Evolutionary conservation across 2,329 filamentous ascomycete genomes (phyloP).

Genomic region (Alternaria arbusti): DNA sequence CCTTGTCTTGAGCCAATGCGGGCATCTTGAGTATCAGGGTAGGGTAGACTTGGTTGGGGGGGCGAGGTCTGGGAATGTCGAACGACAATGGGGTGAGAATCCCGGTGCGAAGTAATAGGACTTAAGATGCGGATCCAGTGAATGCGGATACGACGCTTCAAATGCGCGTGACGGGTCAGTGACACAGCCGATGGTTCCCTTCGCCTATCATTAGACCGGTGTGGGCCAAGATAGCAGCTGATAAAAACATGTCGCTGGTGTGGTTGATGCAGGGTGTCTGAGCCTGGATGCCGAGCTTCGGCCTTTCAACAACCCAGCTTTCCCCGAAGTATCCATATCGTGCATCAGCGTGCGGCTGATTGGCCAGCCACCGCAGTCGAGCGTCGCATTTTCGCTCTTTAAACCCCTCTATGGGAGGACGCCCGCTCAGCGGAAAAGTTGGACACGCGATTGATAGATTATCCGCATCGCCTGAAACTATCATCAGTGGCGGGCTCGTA

Average conservation of each 20-base stretch:
- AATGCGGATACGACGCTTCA: constrained; percentile 19
- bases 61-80: constrained; percentile 20
- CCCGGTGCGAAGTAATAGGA: constrained; percentile 19
- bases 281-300: constrained; percentile 33
- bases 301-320: constrained; percentile 16
- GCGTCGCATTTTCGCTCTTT: neutral
- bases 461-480: constrained; percentile 11
- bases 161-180: constrained; percentile 30
- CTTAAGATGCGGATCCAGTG: constrained; percentile 26
- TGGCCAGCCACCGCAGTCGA: constrained; percentile 18
- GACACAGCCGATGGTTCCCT: constrained; percentile 36
- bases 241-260: constrained; percentile 32
- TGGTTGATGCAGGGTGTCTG: constrained; percentile 22
- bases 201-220: constrained; percentile 25
- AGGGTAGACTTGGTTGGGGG: constrained; percentile 2
- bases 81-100: constrained; percentile 28
- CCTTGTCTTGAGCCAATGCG: constrained; percentile 35
- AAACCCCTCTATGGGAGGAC: constrained; percentile 36
- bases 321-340: constrained; percentile 14
- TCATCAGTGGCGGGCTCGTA: constrained; percentile 5
- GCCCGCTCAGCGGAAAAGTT: constrained; percentile 33
- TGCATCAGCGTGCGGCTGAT: constrained; percentile 29
- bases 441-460: constrained; percentile 18
- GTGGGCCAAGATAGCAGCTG: constrained; percentile 36
- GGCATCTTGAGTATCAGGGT: constrained; percentile 33